Evolutionary conservation across 177 flowering plant species (phyloP).

Genomic region (Telopea speciosissima): DNA sequence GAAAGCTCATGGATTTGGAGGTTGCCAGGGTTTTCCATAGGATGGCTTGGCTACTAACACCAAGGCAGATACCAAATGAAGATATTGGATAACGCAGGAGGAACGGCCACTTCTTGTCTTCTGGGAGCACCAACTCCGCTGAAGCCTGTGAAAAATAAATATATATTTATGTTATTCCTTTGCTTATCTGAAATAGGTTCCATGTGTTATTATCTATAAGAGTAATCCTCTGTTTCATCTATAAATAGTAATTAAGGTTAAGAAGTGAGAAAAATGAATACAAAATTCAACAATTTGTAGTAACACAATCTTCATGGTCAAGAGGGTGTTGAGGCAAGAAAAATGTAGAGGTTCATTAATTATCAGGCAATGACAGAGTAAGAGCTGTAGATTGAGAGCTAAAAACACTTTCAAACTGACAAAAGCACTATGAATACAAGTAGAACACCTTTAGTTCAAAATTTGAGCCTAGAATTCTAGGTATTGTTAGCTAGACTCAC

Average conservation of each 20-base stretch:
- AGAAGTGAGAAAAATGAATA: not conserved
- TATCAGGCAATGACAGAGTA: constrained; percentile 20
- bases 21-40: constrained; percentile 72
- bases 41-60: constrained; percentile 79
- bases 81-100: constrained; percentile 68
- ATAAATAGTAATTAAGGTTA: too few species aligned
- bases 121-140: constrained; percentile 57
- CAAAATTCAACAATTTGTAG: not conserved
- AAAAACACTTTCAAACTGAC: not conserved
- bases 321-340: not conserved
- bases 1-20: constrained; percentile 47
- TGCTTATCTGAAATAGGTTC: not conserved
- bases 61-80: constrained; percentile 75
- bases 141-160: constrained; percentile 34
- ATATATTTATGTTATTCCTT: not conserved
- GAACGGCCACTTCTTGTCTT: constrained; percentile 67
- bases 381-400: not conserved
- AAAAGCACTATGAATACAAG: too few species aligned
- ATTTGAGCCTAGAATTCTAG: too few species aligned
- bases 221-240: not conserved
- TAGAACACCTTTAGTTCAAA: not conserved
- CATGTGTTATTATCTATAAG: not conserved
- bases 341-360: constrained; percentile 36
- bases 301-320: not conserved
- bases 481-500: too few species aligned